Evolutionary conservation across 805 yeast species (phyloP).

Genomic region (Wickerhamiella kurtzmanii): DNA sequence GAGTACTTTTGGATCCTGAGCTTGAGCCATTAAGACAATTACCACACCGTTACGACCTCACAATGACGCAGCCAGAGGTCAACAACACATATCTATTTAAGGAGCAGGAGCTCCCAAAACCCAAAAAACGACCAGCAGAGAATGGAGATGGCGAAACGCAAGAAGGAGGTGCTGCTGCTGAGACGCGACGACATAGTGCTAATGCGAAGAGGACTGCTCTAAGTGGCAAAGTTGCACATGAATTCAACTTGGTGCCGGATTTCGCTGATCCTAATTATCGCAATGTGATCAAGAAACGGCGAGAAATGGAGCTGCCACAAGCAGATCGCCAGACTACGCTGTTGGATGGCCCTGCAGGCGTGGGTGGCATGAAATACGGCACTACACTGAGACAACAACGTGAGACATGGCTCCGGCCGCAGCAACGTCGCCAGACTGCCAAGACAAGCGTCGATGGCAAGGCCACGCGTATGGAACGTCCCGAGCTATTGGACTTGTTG

Average conservation of each 20-base stretch:
- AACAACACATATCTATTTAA: slow-evolving; percentile 77
- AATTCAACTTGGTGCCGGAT: slow-evolving; percentile 77
- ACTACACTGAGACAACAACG: slow-evolving; percentile 25
- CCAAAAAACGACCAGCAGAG: slow-evolving; percentile 20
- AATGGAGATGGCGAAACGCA: neutral
- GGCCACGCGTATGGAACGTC: slow-evolving; percentile 87
- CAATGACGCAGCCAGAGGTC: slow-evolving; percentile 64
- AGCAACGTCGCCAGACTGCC: slow-evolving; percentile 22
- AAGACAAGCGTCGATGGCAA: slow-evolving; percentile 55
- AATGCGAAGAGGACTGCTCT: slow-evolving; percentile 56
- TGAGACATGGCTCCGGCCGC: slow-evolving; percentile 15
- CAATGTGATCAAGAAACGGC: slow-evolving; percentile 46
- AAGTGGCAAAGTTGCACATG: slow-evolving; percentile 81
- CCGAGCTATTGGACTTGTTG: slow-evolving; percentile 74
- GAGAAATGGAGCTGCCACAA: slow-evolving; percentile 31
- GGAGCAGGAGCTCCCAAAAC: slow-evolving; percentile 54
- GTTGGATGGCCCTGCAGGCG: slow-evolving; percentile 72
- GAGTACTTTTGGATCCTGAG: slow-evolving; percentile 26
- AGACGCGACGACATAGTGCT: neutral
- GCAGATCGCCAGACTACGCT: slow-evolving; percentile 52
- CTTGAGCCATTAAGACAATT: slow-evolving; percentile 37
- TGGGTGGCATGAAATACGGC: slow-evolving; percentile 28
- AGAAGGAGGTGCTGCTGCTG: neutral
- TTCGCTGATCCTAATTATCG: slow-evolving; percentile 56
- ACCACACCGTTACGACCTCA: slow-evolving; percentile 76